Evolutionary conservation across 148 eudicot species (phyloP), one percentile per base, ranked within the genome.

Genomic region (Dysphania ambrosioides): DNA sequence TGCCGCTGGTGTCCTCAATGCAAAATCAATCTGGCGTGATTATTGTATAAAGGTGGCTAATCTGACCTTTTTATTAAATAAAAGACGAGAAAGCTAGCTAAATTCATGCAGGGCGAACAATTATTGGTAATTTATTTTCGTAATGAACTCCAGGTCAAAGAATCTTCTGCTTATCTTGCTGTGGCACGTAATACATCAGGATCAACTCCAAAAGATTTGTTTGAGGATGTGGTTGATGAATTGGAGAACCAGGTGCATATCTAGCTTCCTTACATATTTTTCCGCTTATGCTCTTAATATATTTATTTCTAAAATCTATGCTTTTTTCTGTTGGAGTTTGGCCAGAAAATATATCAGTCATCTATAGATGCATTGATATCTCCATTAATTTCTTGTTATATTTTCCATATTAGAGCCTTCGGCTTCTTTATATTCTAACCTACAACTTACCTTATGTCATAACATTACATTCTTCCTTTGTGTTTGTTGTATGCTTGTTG

Each of bases 151-250:
- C 80, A 92, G 98, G 96, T 95, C 72, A 95, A 90, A 77, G 92
- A 89, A 38, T 84, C 91, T 71, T 77, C 81, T 74, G 80, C 87
- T 47, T 95, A 95, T 83, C 79, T 85, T 75, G 97, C 94, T 82
- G 92, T 95, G 77, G 94, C 94, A 51, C 84, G 85, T 49, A 95
- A 95, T 61, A 83, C 85, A 49, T 86, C 92, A 62, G 99, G 99
- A 73, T 92, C 99, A 61, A 92, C 97, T 70, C 96, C 97, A 31
- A 95, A 83, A 85, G 99, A 95, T 71, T 79, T 95, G 83, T 95
- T 89, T 73, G 99, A 95, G 80, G 97, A 92, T 79, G 82, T 81
- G 56, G 68, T 76, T 32, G 99, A 95, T 74, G 99, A 92, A 44
- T 79, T 95, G 79, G 93, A 92, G 74, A 88, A 88, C 73, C 93